Conservation (phyloP, 441 rosid species). For the Mallotus repandus region DNA sequence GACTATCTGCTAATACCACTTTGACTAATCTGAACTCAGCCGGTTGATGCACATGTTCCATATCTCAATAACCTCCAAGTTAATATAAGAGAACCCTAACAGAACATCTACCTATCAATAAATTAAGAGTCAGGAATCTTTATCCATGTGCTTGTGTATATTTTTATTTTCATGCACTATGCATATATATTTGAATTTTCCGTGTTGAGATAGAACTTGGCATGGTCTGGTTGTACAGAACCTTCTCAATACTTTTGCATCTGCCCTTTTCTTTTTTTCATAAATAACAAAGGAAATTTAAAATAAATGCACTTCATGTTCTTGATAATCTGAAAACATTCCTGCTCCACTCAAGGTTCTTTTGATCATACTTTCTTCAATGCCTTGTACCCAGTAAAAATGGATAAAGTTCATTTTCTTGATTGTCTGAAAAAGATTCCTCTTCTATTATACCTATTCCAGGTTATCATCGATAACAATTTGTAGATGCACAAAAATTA, state of each 20-base stretch:
- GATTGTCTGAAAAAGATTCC: too few relatives aligned
- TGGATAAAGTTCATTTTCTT: too few relatives aligned
- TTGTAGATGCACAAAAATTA: too few relatives aligned
- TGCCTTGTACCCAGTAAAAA: too few relatives aligned
- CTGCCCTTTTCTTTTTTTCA: neutral
- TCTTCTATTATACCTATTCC: too few relatives aligned
- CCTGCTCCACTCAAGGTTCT: too few relatives aligned
- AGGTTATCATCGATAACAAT: too few relatives aligned
- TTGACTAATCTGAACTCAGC: neutral
- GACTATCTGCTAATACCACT: neutral
- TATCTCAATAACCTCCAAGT: neutral
- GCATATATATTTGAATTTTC: neutral
- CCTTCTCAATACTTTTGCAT: neutral
- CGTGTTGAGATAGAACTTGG: neutral
- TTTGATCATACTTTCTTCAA: too few relatives aligned
- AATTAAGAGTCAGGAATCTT: neutral
- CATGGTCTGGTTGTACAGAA: neutral
- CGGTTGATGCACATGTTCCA: neutral
- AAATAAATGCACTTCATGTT: neutral
- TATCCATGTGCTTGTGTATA: neutral
- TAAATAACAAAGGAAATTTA: neutral
- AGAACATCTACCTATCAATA: neutral
- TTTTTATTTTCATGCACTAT: neutral
- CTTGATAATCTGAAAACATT: too few relatives aligned
- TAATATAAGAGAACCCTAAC: neutral